Percentiles rank a stretch among this genome's conserved stretches.
These are phyloP conservation scores for Annulohypoxylon stygium DNA, from an alignment of 495 filamentous ascomycete species.

Conservation along the genomic window DNA sequence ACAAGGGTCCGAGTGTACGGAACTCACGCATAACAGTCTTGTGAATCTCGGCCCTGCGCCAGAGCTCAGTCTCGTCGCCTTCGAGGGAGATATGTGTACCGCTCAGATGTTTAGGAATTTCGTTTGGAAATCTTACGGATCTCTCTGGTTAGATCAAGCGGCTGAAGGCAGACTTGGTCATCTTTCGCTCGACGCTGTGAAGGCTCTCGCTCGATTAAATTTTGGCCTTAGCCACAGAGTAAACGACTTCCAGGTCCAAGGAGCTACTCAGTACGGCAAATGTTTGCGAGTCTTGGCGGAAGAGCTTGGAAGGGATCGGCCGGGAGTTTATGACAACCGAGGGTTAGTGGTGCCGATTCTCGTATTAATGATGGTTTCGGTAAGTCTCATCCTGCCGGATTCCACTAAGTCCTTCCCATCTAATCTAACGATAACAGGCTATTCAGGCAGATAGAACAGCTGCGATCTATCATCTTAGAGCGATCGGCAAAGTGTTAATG, in stretches of 20 bases:
- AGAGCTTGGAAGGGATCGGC: conserved; percentile 31
- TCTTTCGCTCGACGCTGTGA: conserved; percentile 39
- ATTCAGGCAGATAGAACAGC: conserved; percentile 40
- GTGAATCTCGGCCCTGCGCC: conserved; percentile 13
- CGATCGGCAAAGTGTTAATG: conserved; percentile 37
- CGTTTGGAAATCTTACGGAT: conserved; percentile 42
- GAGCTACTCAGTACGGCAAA: conserved; percentile 35
- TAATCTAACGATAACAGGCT: conserved; percentile 26
- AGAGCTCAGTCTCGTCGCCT: conserved; percentile 42
- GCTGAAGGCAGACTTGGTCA: conserved; percentile 40
- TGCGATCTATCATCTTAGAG: conserved; percentile 39
- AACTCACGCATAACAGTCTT: background rate
- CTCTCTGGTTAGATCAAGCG: conserved; percentile 40
- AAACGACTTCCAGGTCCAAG: conserved; percentile 34
- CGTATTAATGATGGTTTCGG: conserved; percentile 46
- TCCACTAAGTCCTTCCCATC: background rate
- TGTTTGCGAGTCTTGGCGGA: conserved; percentile 41
- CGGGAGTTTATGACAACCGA: conserved; percentile 19
- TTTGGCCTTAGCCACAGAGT: conserved; percentile 40
- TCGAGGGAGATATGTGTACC: conserved; percentile 39
- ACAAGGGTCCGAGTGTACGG: conserved; percentile 20
- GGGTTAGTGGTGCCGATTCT: conserved; percentile 44
- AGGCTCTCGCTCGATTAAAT: conserved; percentile 40
- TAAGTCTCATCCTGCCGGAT: conserved; percentile 9
- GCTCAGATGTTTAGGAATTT: conserved; percentile 44